Evolutionary conservation across 2,329 filamentous ascomycete species (phyloP).

Genomic region (Diaporthe vaccinii): DNA sequence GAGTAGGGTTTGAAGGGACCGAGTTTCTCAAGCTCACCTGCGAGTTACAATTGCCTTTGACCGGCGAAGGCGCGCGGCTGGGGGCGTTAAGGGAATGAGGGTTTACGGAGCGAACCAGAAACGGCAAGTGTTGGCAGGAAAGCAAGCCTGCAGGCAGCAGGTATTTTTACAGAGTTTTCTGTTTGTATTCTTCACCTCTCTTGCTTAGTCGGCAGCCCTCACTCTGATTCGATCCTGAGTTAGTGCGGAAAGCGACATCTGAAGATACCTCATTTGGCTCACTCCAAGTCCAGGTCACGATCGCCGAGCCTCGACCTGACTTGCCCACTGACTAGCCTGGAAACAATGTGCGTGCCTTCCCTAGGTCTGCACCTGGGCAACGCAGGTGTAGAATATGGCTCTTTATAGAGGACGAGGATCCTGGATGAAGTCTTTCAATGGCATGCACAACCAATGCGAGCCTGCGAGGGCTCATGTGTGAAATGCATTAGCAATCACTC

Average conservation of each 20-base stretch:
- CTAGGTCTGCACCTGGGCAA: neutral
- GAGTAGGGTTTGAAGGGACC: neutral
- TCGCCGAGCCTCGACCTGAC: neutral
- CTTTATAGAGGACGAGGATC: neutral
- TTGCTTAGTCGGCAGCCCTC: neutral
- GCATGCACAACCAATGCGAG: neutral
- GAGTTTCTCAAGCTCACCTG: neutral
- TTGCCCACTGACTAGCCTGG: too few relatives aligned
- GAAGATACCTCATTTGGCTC: neutral
- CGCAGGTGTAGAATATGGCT: neutral
- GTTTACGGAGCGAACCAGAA: neutral
- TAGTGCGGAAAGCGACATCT: neutral
- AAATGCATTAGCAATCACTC: too few relatives aligned
- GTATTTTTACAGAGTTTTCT: neutral
- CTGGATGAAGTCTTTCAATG: neutral
- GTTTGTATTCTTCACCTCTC: neutral
- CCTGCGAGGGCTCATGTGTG: neutral
- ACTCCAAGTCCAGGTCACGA: neutral
- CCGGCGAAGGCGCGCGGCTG: rapidly evolving
- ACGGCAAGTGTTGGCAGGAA: too few relatives aligned
- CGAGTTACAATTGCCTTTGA: neutral
- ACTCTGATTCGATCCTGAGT: neutral
- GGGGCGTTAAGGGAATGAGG: neutral
- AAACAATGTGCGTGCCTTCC: too few relatives aligned
- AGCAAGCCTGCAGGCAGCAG: neutral